Evolutionary conservation across 139 green algal species (phyloP), one percentile per base, ranked within the genome.

Genomic region (Closterium sp.): DNA sequence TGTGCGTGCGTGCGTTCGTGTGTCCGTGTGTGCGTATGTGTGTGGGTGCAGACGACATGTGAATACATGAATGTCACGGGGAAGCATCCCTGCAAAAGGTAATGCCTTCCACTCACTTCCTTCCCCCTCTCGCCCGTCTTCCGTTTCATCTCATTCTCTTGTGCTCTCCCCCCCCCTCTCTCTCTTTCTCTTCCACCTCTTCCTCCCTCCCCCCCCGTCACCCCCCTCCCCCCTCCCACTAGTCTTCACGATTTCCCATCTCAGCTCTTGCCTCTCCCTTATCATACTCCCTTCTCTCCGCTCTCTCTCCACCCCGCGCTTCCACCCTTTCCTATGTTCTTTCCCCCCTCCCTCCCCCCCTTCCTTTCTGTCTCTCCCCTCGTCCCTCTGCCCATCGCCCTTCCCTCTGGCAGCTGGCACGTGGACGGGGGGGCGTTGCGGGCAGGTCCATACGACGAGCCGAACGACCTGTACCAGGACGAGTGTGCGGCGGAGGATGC

Each of bases 391-490:
- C 4, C 55, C 55, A 2, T 28, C 55, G 16, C 55, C 25, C 55
- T 16, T 3, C 12, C 55, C 43, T 16, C 55, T 3, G 16, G 31
- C 86, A 89, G 86, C 9, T 89, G 86, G 86, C 86, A n/a, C 9
- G 86, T 55, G 55, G 86, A 89, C 9, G 86, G 28, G 66, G 30
- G 30, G 8, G 30, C 21, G n/a, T 9, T 89, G 66, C 81, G 66
- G 66, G 86, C 66, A 9, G 86, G 86, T 4, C 30, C 86, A 35
- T 89, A 84, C 66, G 86, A 89, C 9, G n/a, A 89, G 30, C 86
- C 86, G 30, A 89, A 89, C 32, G 86, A 89, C 31, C 31, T 38
- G 87, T 85, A 76, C 30, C 84, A 88, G 84, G 84, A 88, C 84
- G 84, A 88, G 84, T 88, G 84, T 33, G 84, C 30, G 4, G 33